Base-by-base conservation (phyloP, 2,329 filamentous ascomycete genomes). In the Bertia moriformis region DNA sequence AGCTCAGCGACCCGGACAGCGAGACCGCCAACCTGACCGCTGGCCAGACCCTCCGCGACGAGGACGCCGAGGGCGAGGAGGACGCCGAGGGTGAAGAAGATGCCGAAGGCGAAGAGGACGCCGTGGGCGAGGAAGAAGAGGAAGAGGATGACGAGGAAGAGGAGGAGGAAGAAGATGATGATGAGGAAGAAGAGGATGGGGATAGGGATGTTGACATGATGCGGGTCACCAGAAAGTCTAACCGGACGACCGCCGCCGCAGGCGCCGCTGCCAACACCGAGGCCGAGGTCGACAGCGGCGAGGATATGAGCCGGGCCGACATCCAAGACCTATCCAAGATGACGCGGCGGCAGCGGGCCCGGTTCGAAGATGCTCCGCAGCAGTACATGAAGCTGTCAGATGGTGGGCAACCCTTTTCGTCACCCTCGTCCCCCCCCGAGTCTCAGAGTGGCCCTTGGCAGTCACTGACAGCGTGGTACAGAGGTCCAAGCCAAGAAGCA, bases 401-500 rank as follows among this genome's bases (percentile, higher is more conserved):
- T 54, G 71, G 71, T 69, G 56, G 45, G 67, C 50, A 12, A 2
- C 14, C 7, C 15, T n/a, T 27, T 19, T 14, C 37, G 2, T 15
- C 7, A n/a, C 14, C 17, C 32, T 36, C 14, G 14, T n/a, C n/a
- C n/a, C n/a, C n/a, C n/a, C n/a, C n/a, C n/a, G n/a, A n/a, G 14
- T 38, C 14, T 27, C 14, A 18, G 14, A 19, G 12, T n/a, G 13
- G n/a, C 13, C 18, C 14, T 20, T n/a, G n/a, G n/a, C n/a, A n/a
- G n/a, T n/a, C n/a, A n/a, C n/a, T n/a, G n/a, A n/a, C n/a, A n/a
- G n/a, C 22, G 22, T 12, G 17, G 3, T 29, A 44, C 56, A 75
- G 72, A 77, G 64, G 72, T 77, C 3, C 72, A 77, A 64, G 71
- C 65, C 2, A 77, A 77, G 55, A 75, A 75, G 51, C 58, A 64